Base-by-base conservation (phyloP, 108 stramenopile species). In the Cylindrotheca fusiformis region DNA sequence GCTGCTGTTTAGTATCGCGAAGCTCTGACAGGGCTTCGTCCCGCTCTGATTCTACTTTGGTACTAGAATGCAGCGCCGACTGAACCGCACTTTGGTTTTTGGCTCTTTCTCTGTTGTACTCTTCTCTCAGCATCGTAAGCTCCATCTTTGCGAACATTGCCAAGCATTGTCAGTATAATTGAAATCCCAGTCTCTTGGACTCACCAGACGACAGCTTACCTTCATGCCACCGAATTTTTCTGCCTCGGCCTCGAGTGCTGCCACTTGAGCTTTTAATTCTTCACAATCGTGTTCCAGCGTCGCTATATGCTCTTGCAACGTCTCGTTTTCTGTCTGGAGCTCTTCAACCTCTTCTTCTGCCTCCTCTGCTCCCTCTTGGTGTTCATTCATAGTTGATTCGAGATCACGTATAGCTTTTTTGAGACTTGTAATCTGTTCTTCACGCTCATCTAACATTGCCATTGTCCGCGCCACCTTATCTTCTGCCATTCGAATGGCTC, bases 81-180 rank as follows among this genome's bases (percentile, higher is more conserved):
- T 69, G 69, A 44, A 52, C 69, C 54, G 36, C 68, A 19, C 60
- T 57, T 60, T 75, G 71, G 55, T 65, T 85, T 55, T 71, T 76
- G 50, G 73, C 61, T 29, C 80, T 75, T 58, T 91, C 93, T 36
- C 89, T 62, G 29, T 74, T 76, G 20, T 65, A 72, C 60, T 87
- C 86, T 78, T 94, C 89, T 65, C 82, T 77, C 2, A 94, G 47
- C 78, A 89, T 68, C 56, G 85, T 81, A 23, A 91, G 52, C 52
- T 94, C 90, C 84, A 91, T 86, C 76, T 41, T 10, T 10, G 36
- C 36, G 14, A 41, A 50, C 27, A 56, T 48, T 65, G 26, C 12
- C 14, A 12, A 45, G 12, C 14, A 45, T 17, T 45, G 44, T 17
- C 14, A 45, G 17, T 45, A 45, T 17, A 17, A 45, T 17, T 45